Base-by-base conservation (phyloP, 176 grass and related monocot genomes). In the Saccharum officinarum region DNA sequence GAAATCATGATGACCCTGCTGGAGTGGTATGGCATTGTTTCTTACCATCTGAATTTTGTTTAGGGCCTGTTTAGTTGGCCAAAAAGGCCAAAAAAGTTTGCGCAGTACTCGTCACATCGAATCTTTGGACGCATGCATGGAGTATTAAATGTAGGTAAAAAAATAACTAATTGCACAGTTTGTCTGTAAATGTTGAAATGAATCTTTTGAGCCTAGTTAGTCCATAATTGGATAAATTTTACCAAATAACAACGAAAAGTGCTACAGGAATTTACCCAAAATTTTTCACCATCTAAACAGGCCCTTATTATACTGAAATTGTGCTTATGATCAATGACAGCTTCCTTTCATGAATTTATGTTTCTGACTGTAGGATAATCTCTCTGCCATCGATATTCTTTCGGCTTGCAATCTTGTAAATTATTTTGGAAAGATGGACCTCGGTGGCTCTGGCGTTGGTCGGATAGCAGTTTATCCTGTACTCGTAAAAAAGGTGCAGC, bases 351-450 rank as follows among this genome's bases (percentile, higher is more conserved):
- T 82, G 33, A 25, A 67, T 70, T 62, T 9, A 60, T 82, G 26
- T 80, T 83, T 42, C 17, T 82, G 12, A 6, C 66, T 92, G 60
- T 84, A 99, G 97, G 97, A 99, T 89, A 96, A 99, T 46, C 92
- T 94, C 67, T 99, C 93, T 47, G 93, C 97, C 47, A 99, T 99
- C 60, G 93, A 96, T 75, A 99, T 99, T 75, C 90, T 99, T 73
- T 99, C 93, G 8, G 90, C 93, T 79, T 96, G 93, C 84, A 99
- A 99, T 94, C 86, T 99, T 86, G 92, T 96, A 54, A 99, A 99
- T 83, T 99, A 99, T 88, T 99, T 99, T 71, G 97, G 97, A 54
- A 96, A 99, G 85, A 92, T 99, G 93, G 92, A 91, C 44, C 92
- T 99, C 52, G 97, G 90, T 49, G 88, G 88, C 40, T 98, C 97